Percentiles rank a stretch among this genome's conserved stretches.
Conservation (phyloP, 1,139 yeast genomes). For the Geotrichum klebahnii region DNA sequence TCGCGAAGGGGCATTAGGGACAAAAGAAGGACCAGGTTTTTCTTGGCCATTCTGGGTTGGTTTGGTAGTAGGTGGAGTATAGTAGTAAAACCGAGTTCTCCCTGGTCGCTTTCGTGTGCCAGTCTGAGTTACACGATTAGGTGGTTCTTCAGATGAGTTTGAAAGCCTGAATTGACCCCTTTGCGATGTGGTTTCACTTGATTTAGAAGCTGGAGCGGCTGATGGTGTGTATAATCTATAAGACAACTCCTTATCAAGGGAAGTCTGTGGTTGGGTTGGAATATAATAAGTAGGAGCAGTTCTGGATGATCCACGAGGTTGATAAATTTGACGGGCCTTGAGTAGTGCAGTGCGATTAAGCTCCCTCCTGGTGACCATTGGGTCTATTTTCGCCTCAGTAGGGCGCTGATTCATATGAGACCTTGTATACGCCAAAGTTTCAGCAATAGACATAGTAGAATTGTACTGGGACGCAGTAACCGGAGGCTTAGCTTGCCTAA, state of each 20-base stretch:
- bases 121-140: constrained; percentile 5
- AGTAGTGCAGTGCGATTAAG: constrained; percentile 13
- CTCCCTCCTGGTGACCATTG: constrained; percentile 29
- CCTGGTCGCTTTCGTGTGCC: constrained; percentile 7
- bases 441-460: constrained; percentile 54
- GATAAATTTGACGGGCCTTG: constrained; percentile 15
- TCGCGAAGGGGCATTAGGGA: constrained; percentile 12
- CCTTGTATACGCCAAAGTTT: constrained; percentile 57
- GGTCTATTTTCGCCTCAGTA: constrained; percentile 29
- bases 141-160: neutral
- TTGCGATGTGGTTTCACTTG: constrained; percentile 1
- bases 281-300: constrained; percentile 20
- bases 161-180: constrained; percentile 1
- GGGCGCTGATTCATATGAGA: constrained; percentile 36
- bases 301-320: constrained; percentile 29
- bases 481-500: neutral
- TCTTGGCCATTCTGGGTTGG: constrained; percentile 15
- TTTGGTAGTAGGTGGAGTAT: constrained; percentile 20
- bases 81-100: constrained; percentile 20
- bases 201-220: constrained; percentile 1
- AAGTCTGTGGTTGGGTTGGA: constrained; percentile 2
- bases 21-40: constrained; percentile 20
- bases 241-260: constrained; percentile 8
- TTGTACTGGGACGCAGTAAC: constrained; percentile 30
- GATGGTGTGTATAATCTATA: constrained; percentile 11